phyloP scores from a whole-genome alignment of 2,329 filamentous ascomycete genomes.

The Emergomyces africanus region DNA sequence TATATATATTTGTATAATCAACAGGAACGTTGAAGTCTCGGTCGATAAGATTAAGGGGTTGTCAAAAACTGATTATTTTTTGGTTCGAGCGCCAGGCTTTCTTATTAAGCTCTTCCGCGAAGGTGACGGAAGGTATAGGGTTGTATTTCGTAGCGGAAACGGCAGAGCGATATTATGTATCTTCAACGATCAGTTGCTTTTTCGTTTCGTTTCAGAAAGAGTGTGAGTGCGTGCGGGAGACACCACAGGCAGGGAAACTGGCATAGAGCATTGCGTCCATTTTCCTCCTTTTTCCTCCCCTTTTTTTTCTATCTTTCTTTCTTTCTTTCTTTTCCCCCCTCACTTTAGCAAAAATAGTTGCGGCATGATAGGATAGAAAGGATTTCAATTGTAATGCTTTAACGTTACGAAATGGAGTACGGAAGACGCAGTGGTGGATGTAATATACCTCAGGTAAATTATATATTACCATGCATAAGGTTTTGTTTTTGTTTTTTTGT shows the following conservation, averaged over 20 bases:
- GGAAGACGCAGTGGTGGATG: neutral
- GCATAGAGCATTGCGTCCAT: too few relatives aligned
- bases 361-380: neutral
- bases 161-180: neutral
- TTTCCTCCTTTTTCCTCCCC: too few relatives aligned
- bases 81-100: neutral
- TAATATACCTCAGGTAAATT: neutral
- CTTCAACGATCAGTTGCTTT: neutral
- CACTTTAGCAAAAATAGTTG: neutral
- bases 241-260: neutral
- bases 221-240: neutral
- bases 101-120: neutral
- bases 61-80: neutral
- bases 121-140: neutral
- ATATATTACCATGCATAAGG: too few relatives aligned
- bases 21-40: neutral
- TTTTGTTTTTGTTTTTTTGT: too few relatives aligned
- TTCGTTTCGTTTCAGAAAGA: neutral
- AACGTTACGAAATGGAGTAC: neutral
- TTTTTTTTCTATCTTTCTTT: too few relatives aligned
- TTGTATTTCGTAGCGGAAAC: neutral
- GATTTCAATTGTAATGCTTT: neutral
- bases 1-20: too few relatives aligned
- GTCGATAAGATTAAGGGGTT: neutral
- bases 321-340: too few relatives aligned